Conservation (phyloP, 2,329 filamentous ascomycete genomes). For the Cryphonectria naterciae region DNA sequence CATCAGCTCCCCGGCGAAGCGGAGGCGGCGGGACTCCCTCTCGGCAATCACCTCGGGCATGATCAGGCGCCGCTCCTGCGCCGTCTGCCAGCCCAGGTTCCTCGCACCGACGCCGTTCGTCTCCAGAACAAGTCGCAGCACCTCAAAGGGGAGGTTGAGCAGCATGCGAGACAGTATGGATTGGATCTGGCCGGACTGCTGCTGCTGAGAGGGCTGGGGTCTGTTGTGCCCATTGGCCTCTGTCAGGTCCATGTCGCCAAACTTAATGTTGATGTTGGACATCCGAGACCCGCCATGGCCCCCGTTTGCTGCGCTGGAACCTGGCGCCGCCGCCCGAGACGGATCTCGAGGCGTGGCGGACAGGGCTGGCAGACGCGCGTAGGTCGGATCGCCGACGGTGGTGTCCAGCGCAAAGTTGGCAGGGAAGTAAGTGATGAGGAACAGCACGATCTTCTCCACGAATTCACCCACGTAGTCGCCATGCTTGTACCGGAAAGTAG, state of each 20-base stretch:
- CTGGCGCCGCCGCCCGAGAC: neutral
- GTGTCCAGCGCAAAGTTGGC: conserved; percentile 57
- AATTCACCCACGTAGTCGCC: conserved; percentile 50
- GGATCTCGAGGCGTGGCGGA: neutral
- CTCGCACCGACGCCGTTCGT: conserved; percentile 56
- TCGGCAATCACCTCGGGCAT: conserved; percentile 57
- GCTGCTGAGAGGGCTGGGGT: conserved; percentile 36
- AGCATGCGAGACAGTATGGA: conserved; percentile 67
- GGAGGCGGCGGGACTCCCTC: conserved; percentile 60
- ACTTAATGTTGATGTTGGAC: conserved; percentile 36
- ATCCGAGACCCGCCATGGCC: conserved; percentile 25
- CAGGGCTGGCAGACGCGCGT: conserved; percentile 34
- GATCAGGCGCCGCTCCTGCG: conserved; percentile 51
- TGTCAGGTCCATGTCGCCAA: conserved; percentile 36
- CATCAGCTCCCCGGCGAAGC: conserved; percentile 28
- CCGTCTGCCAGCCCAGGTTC: conserved; percentile 54
- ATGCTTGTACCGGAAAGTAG: conserved; percentile 40
- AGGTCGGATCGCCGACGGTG: conserved; percentile 36
- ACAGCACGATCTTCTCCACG: conserved; percentile 52
- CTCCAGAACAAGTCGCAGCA: conserved; percentile 69
- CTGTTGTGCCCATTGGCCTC: conserved; percentile 44
- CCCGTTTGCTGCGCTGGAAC: neutral
- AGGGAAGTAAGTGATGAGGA: conserved; percentile 55
- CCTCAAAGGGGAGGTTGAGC: conserved; percentile 69
- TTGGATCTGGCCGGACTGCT: conserved; percentile 40